phyloP scores from a whole-genome alignment of 2,329 filamentous ascomycete species.

The Camillea tinctor region DNA sequence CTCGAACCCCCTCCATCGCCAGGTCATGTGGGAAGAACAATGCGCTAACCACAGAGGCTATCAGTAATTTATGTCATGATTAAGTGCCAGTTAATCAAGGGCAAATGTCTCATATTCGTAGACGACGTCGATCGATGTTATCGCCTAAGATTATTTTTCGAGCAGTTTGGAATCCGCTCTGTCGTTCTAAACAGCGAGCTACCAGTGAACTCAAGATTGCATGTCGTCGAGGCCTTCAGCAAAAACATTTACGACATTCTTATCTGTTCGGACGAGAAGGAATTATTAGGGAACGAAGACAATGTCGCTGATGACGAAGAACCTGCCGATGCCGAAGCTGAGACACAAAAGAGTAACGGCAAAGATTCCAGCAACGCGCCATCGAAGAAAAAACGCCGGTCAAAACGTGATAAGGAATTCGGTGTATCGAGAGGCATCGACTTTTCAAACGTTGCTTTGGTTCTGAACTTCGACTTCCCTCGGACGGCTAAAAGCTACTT shows the following conservation, averaged over 20 bases:
- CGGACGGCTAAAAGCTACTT: constrained; percentile 87
- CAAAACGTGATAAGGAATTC: constrained; percentile 77
- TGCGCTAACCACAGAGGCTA: background rate
- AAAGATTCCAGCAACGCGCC: constrained; percentile 29
- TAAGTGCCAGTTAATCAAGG: constrained; percentile 89
- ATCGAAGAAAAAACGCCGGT: constrained; percentile 63
- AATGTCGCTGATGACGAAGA: constrained; percentile 30
- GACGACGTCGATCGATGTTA: constrained; percentile 62
- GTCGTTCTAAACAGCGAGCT: constrained; percentile 93
- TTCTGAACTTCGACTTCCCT: constrained; percentile 96
- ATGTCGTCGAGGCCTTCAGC: constrained; percentile 97
- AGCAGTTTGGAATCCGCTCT: constrained; percentile 93
- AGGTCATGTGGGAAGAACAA: background rate
- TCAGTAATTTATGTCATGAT: constrained; percentile 69
- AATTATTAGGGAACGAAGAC: constrained; percentile 70
- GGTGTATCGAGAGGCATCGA: constrained; percentile 96
- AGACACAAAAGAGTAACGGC: constrained; percentile 29
- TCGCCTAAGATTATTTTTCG: constrained; percentile 88
- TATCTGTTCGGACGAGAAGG: constrained; percentile 90
- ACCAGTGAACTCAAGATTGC: constrained; percentile 86
- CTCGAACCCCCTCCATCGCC: background rate
- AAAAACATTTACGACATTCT: constrained; percentile 96
- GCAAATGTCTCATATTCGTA: constrained; percentile 82
- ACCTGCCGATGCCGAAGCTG: constrained; percentile 41
- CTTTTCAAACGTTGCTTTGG: constrained; percentile 90